phyloP scores from a whole-genome alignment of 768 basidiomycete species.

The Melanogaster broomeanus region DNA sequence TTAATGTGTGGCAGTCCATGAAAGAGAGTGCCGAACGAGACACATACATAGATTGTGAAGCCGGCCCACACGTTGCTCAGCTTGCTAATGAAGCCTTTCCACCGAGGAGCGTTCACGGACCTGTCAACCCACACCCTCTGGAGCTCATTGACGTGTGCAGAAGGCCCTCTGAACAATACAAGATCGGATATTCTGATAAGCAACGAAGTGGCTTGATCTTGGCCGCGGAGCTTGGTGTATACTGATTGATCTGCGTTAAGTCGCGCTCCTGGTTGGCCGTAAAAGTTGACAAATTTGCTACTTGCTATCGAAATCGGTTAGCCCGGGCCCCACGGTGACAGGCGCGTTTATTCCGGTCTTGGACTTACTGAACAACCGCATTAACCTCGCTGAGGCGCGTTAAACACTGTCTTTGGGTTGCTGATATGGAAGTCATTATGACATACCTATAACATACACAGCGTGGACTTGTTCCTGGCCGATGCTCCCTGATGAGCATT shows the following conservation, averaged over 20 bases:
- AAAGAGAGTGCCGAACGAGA: background rate
- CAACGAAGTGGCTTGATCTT: conserved; percentile 19
- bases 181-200: too few species aligned
- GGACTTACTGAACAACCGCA: conserved; percentile 43
- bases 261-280: conserved; percentile 39
- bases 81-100: conserved; percentile 41
- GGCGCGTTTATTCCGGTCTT: background rate
- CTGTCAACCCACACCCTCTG: conserved; percentile 51
- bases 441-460: conserved; percentile 1
- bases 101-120: conserved; percentile 36
- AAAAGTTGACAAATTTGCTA: conserved; percentile 26
- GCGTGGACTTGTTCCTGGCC: background rate
- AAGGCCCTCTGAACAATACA: conserved; percentile 50
- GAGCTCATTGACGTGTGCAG: conserved; percentile 39
- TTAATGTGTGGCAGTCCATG: background rate
- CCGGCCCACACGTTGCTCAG: conserved; percentile 48
- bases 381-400: conserved; percentile 37
- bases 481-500: background rate
- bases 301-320: conserved; percentile 16
- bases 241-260: conserved; percentile 29
- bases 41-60: conserved; percentile 47
- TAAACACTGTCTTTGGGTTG: background rate
- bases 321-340: too few species aligned
- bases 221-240: conserved; percentile 1
- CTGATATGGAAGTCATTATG: background rate